Percentiles rank a stretch among this genome's conserved stretches.
Conservation (phyloP, 495 filamentous ascomycete genomes). For the Lophium mytilinum region DNA sequence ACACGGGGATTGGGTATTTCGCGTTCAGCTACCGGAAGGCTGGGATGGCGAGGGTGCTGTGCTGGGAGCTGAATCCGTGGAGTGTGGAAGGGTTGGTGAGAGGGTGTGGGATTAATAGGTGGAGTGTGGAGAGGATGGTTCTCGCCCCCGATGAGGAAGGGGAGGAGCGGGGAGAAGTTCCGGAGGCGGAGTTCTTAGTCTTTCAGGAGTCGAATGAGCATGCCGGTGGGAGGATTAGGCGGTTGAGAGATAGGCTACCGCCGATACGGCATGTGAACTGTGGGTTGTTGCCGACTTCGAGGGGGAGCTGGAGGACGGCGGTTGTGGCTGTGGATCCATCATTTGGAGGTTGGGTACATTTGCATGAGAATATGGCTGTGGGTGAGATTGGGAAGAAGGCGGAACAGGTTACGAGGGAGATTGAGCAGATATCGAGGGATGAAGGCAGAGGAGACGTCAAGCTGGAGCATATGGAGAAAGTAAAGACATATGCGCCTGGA, state of each 20-base stretch:
- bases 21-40: slow-evolving; percentile 66
- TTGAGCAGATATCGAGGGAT: slow-evolving; percentile 25
- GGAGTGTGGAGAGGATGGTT: slow-evolving; percentile 32
- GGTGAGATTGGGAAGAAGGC: slow-evolving; percentile 51
- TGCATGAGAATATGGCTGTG: slow-evolving; percentile 76
- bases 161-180: slow-evolving; percentile 23
- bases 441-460: slow-evolving; percentile 24
- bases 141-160: slow-evolving; percentile 18
- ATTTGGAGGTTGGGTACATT: slow-evolving; percentile 62
- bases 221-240: slow-evolving; percentile 43
- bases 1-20: slow-evolving; percentile 91
- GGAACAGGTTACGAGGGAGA: slow-evolving; percentile 36
- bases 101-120: slow-evolving; percentile 62
- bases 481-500: slow-evolving; percentile 89
- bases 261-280: slow-evolving; percentile 66
- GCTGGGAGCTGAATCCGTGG: slow-evolving; percentile 88
- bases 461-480: slow-evolving; percentile 65
- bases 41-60: slow-evolving; percentile 62
- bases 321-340: slow-evolving; percentile 45
- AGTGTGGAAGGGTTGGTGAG: slow-evolving; percentile 71
- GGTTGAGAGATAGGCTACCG: slow-evolving; percentile 27
- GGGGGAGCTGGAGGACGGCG: slow-evolving; percentile 57
- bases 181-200: slow-evolving; percentile 46
- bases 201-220: slow-evolving; percentile 62
- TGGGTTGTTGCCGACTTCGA: slow-evolving; percentile 67